Evolutionary conservation across 371 early-diverging fungal genomes (phyloP).

Genomic region (Entomophthora muscae): DNA sequence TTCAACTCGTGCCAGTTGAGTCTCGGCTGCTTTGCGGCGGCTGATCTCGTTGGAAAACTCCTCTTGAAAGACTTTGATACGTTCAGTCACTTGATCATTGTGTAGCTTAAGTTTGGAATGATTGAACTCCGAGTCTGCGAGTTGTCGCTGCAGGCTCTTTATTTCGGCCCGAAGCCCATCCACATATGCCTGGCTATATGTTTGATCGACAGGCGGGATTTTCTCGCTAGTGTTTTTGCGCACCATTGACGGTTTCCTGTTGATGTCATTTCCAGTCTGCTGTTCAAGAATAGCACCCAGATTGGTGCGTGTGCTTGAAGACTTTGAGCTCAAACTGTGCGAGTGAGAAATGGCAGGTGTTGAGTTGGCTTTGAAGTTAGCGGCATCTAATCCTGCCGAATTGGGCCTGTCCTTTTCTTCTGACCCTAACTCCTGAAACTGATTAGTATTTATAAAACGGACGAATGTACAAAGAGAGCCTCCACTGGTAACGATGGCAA

Average conservation of each 20-base stretch:
- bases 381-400: neutral
- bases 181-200: neutral
- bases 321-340: neutral
- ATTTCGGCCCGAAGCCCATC: constrained; percentile 11
- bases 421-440: neutral
- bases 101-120: constrained; percentile 11
- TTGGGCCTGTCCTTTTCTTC: neutral
- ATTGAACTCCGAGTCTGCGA: constrained; percentile 11
- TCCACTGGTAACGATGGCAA: constrained; percentile 12
- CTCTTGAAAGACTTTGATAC: constrained; percentile 10
- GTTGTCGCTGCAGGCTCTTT: constrained; percentile 8
- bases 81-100: constrained; percentile 8
- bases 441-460: neutral
- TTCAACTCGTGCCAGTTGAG: neutral
- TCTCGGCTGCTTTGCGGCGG: constrained; percentile 10
- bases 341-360: neutral
- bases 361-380: neutral
- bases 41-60: constrained; percentile 10
- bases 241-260: neutral
- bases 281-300: neutral
- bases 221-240: neutral
- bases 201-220: neutral
- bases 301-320: neutral
- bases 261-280: neutral
- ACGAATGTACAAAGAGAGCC: constrained; percentile 5